Conservation (phyloP, 352 stramenopile genomes). For the Globisporangium echinulatum region DNA sequence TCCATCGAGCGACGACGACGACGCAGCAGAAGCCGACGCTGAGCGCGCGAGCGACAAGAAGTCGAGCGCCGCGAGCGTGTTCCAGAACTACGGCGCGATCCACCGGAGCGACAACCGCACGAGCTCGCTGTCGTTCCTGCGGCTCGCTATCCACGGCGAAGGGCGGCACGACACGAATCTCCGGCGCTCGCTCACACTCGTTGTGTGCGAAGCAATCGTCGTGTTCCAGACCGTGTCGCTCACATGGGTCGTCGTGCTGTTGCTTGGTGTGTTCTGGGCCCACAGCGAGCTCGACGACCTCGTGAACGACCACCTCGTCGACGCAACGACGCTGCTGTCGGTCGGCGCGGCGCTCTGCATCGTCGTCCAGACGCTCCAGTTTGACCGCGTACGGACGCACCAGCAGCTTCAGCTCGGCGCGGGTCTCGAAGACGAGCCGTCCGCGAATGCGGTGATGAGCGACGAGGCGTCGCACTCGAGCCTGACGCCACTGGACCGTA, state of each 20-base stretch:
- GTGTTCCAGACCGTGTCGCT: slow-evolving; percentile 53
- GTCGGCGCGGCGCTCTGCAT: slow-evolving; percentile 36
- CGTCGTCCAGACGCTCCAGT: slow-evolving; percentile 52
- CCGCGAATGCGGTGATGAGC: slow-evolving; percentile 14
- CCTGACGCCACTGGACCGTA: not conserved
- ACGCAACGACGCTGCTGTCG: slow-evolving; percentile 14
- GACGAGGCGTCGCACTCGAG: slow-evolving; percentile 7
- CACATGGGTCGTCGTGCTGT: slow-evolving; percentile 38
- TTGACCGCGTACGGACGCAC: slow-evolving; percentile 54
- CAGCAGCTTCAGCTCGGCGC: slow-evolving; percentile 58
- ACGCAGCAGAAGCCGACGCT: slow-evolving; percentile 1
- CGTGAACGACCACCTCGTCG: slow-evolving; percentile 19
- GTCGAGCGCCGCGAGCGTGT: slow-evolving; percentile 1
- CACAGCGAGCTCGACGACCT: slow-evolving; percentile 43
- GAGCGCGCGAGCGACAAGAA: slow-evolving; percentile 2
- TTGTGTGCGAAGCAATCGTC: slow-evolving; percentile 59
- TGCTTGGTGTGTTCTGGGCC: slow-evolving; percentile 35
- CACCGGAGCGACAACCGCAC: slow-evolving; percentile 17
- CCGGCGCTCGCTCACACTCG: slow-evolving; percentile 42
- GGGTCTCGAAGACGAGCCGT: slow-evolving; percentile 42
- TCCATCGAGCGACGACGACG: slow-evolving; percentile 3
- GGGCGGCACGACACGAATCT: slow-evolving; percentile 31
- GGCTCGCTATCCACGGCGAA: slow-evolving; percentile 33
- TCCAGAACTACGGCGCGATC: slow-evolving; percentile 15
- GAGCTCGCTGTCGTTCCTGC: slow-evolving; percentile 52